Evolutionary conservation across 106 monocot genomes (phyloP).

Genomic region (Dioscorea dumetorum): DNA sequence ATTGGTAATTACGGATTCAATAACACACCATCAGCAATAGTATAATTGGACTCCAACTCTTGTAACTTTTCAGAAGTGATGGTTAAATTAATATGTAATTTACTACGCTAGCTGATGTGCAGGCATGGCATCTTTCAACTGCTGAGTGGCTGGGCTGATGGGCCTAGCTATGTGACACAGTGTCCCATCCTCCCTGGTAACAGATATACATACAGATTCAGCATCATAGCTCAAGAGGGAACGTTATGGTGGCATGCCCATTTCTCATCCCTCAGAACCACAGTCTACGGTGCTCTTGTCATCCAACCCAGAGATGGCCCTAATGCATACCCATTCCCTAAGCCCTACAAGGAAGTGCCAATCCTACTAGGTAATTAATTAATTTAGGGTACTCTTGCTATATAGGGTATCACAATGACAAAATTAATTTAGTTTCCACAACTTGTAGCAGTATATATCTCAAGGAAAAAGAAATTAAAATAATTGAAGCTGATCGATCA

Average conservation of each 20-base stretch:
- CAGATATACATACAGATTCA: constrained; percentile 62
- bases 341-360: constrained; percentile 46
- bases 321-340: constrained; percentile 44
- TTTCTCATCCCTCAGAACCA: constrained; percentile 47
- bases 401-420: too few species aligned
- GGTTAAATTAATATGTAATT: too few species aligned
- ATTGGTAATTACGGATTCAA: constrained; percentile 16
- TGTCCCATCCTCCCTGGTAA: constrained; percentile 60
- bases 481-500: too few species aligned
- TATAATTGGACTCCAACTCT: background rate
- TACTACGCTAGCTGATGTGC: background rate
- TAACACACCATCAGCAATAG: too few species aligned
- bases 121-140: constrained; percentile 80
- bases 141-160: constrained; percentile 60
- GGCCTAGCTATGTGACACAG: constrained; percentile 62
- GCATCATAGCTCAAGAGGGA: constrained; percentile 57
- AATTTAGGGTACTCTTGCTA: too few species aligned
- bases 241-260: constrained; percentile 96
- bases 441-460: too few species aligned
- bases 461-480: too few species aligned
- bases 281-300: constrained; percentile 66
- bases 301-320: constrained; percentile 33
- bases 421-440: too few species aligned
- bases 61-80: too few species aligned
- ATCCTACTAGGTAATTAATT: constrained; percentile 34